These are phyloP conservation scores for Cystobasidium sp. DNA, from an alignment of 1,284 basidiomycete species.

Conservation along the genomic window DNA sequence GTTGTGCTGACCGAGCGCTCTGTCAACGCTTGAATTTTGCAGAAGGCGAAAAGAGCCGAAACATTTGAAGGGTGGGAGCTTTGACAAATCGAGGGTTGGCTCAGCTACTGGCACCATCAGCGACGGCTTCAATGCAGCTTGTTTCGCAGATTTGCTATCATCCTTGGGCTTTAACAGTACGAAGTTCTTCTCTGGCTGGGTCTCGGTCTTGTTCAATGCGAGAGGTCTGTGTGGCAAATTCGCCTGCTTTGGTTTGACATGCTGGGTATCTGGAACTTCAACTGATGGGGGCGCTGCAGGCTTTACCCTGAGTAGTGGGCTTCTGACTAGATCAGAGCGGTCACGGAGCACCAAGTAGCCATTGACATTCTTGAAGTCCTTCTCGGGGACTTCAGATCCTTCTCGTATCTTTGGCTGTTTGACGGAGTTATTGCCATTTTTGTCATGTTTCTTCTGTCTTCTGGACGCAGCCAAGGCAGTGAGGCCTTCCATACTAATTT, in stretches of 20 bases:
- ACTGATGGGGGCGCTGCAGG: not conserved
- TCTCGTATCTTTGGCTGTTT: not conserved
- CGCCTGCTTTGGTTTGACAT: not conserved
- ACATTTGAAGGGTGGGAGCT: slow-evolving; percentile 7
- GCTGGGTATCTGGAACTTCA: not conserved
- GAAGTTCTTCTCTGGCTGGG: not conserved
- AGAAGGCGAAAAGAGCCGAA: slow-evolving; percentile 34
- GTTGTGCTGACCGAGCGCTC: slow-evolving; percentile 8
- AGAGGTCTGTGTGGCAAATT: too few species aligned
- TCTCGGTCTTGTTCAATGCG: not conserved
- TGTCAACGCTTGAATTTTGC: slow-evolving; percentile 20
- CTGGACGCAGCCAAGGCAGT: not conserved
- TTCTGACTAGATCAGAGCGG: slow-evolving; percentile 9
- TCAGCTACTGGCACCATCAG: not conserved
- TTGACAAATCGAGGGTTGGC: not conserved
- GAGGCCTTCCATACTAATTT: slow-evolving; percentile 9
- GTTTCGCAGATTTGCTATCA: not conserved
- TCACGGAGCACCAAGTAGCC: slow-evolving; percentile 18
- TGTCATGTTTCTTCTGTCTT: slow-evolving; percentile 2
- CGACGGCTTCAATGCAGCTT: not conserved
- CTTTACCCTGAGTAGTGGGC: not conserved
- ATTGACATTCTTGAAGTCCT: slow-evolving; percentile 13
- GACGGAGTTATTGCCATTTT: slow-evolving; percentile 1
- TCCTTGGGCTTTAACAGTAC: not conserved
- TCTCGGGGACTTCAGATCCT: not conserved